These are phyloP conservation scores for Cyclotella atomus DNA, from an alignment of 108 stramenopile species.

Conservation along the genomic window DNA sequence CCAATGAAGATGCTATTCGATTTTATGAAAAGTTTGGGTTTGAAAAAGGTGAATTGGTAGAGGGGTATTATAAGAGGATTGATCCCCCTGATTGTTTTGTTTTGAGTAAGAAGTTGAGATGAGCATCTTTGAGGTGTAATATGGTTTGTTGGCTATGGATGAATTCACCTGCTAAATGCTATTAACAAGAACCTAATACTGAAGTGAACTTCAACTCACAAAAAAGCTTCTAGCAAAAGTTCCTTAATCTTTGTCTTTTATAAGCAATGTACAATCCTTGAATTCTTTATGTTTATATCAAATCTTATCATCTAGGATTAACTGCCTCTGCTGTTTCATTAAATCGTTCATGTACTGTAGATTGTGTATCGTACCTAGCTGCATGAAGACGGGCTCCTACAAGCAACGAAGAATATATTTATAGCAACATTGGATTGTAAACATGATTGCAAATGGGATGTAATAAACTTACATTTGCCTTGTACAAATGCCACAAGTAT, in stretches of 20 bases:
- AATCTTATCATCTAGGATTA: conserved; percentile 85
- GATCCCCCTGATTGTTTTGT: conserved; percentile 97
- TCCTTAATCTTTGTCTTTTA: not conserved
- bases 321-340: conserved; percentile 79
- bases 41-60: conserved; percentile 86
- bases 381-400: conserved; percentile 80
- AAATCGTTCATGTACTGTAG: conserved; percentile 93
- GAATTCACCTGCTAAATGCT: no score
- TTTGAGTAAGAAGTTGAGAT: conserved; percentile 83
- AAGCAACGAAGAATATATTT: no score
- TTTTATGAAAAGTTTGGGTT: conserved; percentile 95
- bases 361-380: conserved; percentile 88
- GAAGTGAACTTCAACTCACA: no score
- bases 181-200: no score
- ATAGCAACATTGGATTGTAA: no score
- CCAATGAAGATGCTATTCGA: conserved; percentile 90
- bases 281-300: conserved; percentile 27
- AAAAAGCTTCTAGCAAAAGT: no score
- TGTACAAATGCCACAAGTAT: conserved; percentile 93
- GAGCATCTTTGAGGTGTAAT: no score
- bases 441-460: no score
- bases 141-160: no score
- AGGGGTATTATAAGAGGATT: conserved; percentile 97
- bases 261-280: not conserved
- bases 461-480: conserved; percentile 74